Base-by-base conservation (phyloP, 2,329 filamentous ascomycete species). In the Penicillium sp. region DNA sequence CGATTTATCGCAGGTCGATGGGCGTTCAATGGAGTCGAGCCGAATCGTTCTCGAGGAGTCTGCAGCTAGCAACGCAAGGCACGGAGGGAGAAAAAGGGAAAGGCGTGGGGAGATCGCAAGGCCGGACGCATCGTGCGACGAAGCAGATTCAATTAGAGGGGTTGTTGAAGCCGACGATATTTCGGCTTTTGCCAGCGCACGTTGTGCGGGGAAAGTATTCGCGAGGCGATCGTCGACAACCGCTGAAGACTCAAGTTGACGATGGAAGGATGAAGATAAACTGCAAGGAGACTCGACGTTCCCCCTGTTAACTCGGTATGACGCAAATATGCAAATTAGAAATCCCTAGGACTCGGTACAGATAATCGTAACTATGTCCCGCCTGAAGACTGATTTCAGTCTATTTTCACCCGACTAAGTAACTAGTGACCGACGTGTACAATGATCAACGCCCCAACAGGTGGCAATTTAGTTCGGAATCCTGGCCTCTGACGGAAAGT, bases 101-200 rank as follows among this genome's bases (percentile, higher is more conserved):
- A 55, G 52, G 27, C 12, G 32, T 28, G 27, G 27, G 33, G 29
- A 33, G 23, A 6, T 37, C 38, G 37, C 32, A 28, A 63, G 53
- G 59, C 56, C 52, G 55, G 59, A 63, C 64, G 64, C 68, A 72
- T 71, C 42, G 63, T 70, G 67, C 60, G 66, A 58, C 58, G 10
- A 29, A 31, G 20, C 2, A 41, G 10, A 3, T 28, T 10, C 23
- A 25, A 20, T 9, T 20, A 60, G 44, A 50, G 55, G 58, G 59
- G 58, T 52, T 52, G 57, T 52, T 53, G 57, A 58, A 53, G 44
- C 41, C 31, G 42, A 39, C 37, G 15, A 49, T 46, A 49, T 50
- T 58, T 47, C 45, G 44, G 50, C 59, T 56, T 18, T 44, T 59
- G 54, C 54, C 56, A 59, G 54, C 52, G 47, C 55, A 56, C 48